Evolutionary conservation across 768 basidiomycete genomes (phyloP).

Genomic region (Sporobolomyces roseus): DNA sequence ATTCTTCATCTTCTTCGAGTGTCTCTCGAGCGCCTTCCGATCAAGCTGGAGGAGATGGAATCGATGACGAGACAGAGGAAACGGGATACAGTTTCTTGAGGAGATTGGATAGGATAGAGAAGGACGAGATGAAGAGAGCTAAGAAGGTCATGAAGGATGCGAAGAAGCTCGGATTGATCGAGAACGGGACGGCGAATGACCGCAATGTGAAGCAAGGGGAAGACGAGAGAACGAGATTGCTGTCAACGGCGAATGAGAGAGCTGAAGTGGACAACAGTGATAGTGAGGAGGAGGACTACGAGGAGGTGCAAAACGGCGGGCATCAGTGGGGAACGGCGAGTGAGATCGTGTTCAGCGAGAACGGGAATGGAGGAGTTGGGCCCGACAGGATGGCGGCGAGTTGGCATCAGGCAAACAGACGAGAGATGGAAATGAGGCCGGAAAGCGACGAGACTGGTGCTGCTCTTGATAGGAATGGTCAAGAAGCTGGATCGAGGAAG

Average conservation of each 20-base stretch:
- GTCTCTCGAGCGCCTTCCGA: not conserved
- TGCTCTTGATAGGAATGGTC: not conserved
- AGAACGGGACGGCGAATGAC: not conserved
- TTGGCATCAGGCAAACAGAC: not conserved
- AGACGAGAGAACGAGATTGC: too few relatives aligned
- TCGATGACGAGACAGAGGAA: constrained; percentile 60
- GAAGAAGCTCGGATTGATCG: not conserved
- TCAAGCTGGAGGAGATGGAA: constrained; percentile 77
- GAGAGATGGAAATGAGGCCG: not conserved
- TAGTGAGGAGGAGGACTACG: not conserved
- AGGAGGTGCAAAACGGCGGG: not conserved
- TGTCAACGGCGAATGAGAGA: not conserved
- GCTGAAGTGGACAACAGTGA: not conserved
- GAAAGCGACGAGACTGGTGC: too few relatives aligned
- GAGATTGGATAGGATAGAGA: constrained; percentile 78
- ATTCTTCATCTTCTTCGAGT: not conserved
- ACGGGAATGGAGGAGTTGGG: not conserved
- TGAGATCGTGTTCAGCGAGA: not conserved
- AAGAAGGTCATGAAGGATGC: not conserved
- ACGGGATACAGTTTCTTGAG: constrained; percentile 81
- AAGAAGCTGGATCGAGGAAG: not conserved
- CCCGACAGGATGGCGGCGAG: constrained; percentile 6
- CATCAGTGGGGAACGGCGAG: not conserved
- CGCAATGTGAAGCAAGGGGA: not conserved
- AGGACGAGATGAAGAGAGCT: constrained; percentile 62